Base-by-base conservation (phyloP, 2,329 filamentous ascomycete genomes). In the Monilinia fructicola region DNA sequence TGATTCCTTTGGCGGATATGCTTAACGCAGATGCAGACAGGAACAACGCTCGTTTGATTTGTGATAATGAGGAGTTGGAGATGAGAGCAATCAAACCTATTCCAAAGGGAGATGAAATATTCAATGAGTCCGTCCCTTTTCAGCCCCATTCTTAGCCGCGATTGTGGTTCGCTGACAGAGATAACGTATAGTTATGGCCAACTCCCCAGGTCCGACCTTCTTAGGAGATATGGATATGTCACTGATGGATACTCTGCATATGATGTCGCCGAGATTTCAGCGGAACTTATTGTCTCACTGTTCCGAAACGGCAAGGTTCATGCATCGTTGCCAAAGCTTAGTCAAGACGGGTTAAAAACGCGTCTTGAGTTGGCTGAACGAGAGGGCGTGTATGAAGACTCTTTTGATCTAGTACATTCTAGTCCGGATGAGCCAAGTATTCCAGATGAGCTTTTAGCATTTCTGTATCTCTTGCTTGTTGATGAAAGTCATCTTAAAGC, bases 1-100 rank as follows among this genome's bases (percentile, higher is more conserved):
- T 90, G 86, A 84, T 91, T 1, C 88, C 88, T 3, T 76, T 91
- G 67, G 88, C 88, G n/a, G 88, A 90, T 75, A 83, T 90, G 78
- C 81, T 91, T 26, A 91, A 90, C 72, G 88, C 88, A 5, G 86
- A 91, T 75, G 87, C 85, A 7, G 83, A 89, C 69, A 79, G 81
- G 58, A 89, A 89, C 73, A 90, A 91, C 72, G 85, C 84, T 69
- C 75, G 79, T 73, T 68, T 77, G 28, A 73, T 71, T 60, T 76
- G 72, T 60, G 73, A 77, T 44, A 73, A 73, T 18, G 73, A 76
- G 64, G 71, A 75, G 14, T 77, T 91, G n/a, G 82, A 85, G 64
- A 90, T 91, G 87, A 84, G 84, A 71, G 81, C 85, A 5, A 81
- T 87, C 64, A 84, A 83, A 67, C 77, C 82, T 1, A 87, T 91